Conservation (phyloP, 768 basidiomycete genomes). For the Pleurotus djamor region DNA sequence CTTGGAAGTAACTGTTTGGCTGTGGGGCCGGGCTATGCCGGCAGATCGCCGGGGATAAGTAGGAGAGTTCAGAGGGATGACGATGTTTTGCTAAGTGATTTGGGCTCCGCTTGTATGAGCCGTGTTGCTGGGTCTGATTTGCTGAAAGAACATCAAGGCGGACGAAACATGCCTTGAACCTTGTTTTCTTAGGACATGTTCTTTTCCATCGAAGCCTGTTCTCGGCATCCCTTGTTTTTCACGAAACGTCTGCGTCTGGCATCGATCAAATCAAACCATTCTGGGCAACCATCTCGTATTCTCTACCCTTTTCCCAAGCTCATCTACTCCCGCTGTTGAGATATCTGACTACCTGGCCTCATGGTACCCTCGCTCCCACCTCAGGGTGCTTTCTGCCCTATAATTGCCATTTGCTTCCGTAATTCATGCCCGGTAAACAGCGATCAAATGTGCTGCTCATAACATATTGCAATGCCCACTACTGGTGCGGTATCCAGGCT, state of each 20-base stretch:
- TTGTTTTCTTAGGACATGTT: neutral
- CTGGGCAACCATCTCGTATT: constrained; percentile 8
- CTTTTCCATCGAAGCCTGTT: neutral
- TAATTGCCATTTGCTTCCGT: neutral
- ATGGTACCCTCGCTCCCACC: constrained; percentile 13
- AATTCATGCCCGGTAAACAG: too few species aligned
- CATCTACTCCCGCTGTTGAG: constrained; percentile 11
- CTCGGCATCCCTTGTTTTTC: constrained; percentile 1
- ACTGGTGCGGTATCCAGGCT: too few species aligned
- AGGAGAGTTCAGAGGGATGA: constrained; percentile 1
- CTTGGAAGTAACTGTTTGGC: constrained; percentile 2
- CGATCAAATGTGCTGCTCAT: too few species aligned
- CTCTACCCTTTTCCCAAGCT: constrained; percentile 10
- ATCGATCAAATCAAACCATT: constrained; percentile 21
- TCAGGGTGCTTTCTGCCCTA: neutral
- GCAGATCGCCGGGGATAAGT: neutral
- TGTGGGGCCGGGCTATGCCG: constrained; percentile 1
- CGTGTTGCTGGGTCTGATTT: neutral
- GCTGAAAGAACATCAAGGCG: neutral
- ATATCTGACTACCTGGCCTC: constrained; percentile 2
- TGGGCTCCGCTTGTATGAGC: neutral
- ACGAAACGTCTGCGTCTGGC: neutral
- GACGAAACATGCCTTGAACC: neutral
- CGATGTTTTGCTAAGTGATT: neutral
- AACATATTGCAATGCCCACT: too few species aligned